Evolutionary conservation across 768 basidiomycete genomes (phyloP), one percentile per base, ranked within the genome.

Genomic region (Boletales sp.): DNA sequence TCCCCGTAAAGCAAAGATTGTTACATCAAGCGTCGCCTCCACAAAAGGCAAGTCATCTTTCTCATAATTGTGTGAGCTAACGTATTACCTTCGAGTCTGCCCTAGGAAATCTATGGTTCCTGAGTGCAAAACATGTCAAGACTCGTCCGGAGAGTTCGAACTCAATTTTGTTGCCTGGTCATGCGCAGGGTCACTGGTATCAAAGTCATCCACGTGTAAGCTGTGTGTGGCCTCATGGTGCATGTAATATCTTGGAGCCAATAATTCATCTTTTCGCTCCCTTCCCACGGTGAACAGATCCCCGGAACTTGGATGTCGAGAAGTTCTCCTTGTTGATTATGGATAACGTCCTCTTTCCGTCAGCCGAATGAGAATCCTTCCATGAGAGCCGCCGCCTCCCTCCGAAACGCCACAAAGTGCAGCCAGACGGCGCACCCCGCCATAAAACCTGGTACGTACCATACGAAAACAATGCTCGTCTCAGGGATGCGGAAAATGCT

Each of bases 381-480:
- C 17, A 31, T 17, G 38, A 29, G 36, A 37, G 30, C 43, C 31
- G 34, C 42, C 47, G 46, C 38, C 13, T 46, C 18, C 17, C 44
- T 42, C 40, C 52, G 48, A 48, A 45, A 50, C 57, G 61, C 61
- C 61, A 62, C 61, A 62, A 64, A 64, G 61, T 44, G 49, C 51
- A 32, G 52, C 59, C 50, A 43, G 12, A 34, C 4, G 34, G 24
- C 6, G 24, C 24, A 6, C 24, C 24, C 24, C 24, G 24, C 24
- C 24, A 27, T 27, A 27, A 27, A 27, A 27, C 7, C 24, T 27
- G 7, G 24, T 27, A 27, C 24, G 24, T 27, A 27, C 24, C 24
- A 27, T 27, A 27, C 24, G 24, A n/a, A n/a, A n/a, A 27, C 24
- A 27, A 27, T 27, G 4, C 24, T 6, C 24, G 24, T 27, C 24